Evolutionary conservation across 2,329 filamentous ascomycete genomes (phyloP).

Genomic region (Cladosporium austrohemisphaericum): DNA sequence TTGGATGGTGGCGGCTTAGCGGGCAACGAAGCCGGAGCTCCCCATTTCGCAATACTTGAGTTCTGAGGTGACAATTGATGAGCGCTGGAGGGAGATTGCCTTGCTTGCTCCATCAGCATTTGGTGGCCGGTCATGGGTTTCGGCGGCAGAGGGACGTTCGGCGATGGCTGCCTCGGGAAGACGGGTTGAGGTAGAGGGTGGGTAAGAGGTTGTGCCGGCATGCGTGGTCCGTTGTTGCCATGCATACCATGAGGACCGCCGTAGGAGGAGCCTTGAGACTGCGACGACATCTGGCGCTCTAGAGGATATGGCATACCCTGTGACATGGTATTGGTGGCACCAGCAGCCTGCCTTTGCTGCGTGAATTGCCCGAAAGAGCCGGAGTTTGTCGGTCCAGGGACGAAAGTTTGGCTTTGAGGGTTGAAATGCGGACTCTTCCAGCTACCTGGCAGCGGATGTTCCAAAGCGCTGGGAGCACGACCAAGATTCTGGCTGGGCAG

Average conservation of each 20-base stretch:
- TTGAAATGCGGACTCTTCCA: slow-evolving; percentile 86
- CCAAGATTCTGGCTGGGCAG: slow-evolving; percentile 68
- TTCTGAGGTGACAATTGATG: slow-evolving; percentile 16
- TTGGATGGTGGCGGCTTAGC: slow-evolving; percentile 52
- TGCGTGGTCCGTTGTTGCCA: slow-evolving; percentile 4
- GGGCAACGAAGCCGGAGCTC: slow-evolving; percentile 52
- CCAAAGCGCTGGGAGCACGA: slow-evolving; percentile 65
- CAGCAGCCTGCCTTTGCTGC: slow-evolving; percentile 20
- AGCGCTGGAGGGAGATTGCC: slow-evolving; percentile 23
- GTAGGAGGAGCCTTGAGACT: slow-evolving; percentile 29
- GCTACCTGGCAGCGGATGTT: slow-evolving; percentile 81
- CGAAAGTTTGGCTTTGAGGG: slow-evolving; percentile 87
- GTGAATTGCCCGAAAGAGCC: slow-evolving; percentile 21
- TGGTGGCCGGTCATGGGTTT: slow-evolving; percentile 23
- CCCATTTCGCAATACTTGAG: slow-evolving; percentile 53
- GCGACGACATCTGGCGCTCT: slow-evolving; percentile 31
- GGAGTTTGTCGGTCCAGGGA: slow-evolving; percentile 55
- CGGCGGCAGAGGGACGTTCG: slow-evolving; percentile 31
- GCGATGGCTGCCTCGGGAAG: slow-evolving; percentile 34
- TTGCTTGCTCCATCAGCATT: slow-evolving; percentile 24
- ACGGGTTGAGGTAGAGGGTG: slow-evolving; percentile 38
- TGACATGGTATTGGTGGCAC: slow-evolving; percentile 13
- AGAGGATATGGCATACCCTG: slow-evolving; percentile 17
- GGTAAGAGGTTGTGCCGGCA: slow-evolving; percentile 25
- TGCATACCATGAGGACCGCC: slow-evolving; percentile 21